Evolutionary conservation across 2,329 filamentous ascomycete genomes (phyloP), one percentile per base, ranked within the genome.

Genomic region (Botrytis tulipae): DNA sequence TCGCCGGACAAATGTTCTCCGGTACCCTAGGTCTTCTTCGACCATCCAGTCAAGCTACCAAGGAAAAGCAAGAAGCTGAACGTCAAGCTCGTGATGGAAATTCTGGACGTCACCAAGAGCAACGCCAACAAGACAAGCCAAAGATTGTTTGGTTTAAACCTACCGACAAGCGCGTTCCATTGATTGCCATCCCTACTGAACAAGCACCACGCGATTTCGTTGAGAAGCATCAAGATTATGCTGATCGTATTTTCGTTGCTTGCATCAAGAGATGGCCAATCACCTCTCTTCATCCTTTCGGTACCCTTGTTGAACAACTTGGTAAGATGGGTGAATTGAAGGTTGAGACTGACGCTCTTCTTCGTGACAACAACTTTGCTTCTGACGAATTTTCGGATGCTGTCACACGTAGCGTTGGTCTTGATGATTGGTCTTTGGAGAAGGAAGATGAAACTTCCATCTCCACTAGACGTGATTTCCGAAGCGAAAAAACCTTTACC

Each of bases 121-220:
- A 92, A 77, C 93, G 95, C 71, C 90, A 93, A 76, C 94, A 97
- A 82, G 96, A 99, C 77, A 98, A 98, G 85, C 96, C 96, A 76
- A 99, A 99, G 90, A 99, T 99, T 84, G 96, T 99, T 60, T 99
- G 96, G 96, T 99, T 99, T 86, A 99, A 99, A 87, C 96, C 96
- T 74, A 99, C 96, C 1, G 96, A 99, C 84, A 98, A 99, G 89
- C 94, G 96, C 81, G 96, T 99, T 66, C 96, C 96, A 68, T 87
- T 99, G 77, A 99, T 99, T 83, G 96, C 96, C 71, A 99, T 99
- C 77, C 96, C 96, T 1, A 99, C 96, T 4, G 96, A 99, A 83
- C 96, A 99, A 84, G 96, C 96, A 14, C 96, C 96, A 32, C 92
- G 94, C 51, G 96, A 98, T 84, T 99, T 99, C 80, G 96, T 99